Evolutionary conservation across 768 basidiomycete species (phyloP).

Genomic region (Lentinula edodes): DNA sequence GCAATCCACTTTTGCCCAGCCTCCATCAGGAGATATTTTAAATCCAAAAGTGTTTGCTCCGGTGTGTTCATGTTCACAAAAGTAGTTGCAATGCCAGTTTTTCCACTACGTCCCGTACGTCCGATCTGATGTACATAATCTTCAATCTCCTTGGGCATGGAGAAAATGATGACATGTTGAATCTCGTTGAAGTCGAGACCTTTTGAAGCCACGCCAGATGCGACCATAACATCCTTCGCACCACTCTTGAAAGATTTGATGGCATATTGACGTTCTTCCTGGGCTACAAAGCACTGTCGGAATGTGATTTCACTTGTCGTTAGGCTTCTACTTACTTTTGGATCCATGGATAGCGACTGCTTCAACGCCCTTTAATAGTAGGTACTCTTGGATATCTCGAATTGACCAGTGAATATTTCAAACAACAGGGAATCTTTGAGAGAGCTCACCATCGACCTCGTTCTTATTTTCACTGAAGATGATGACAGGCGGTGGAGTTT

Average conservation of each 20-base stretch:
- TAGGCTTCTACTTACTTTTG: slow-evolving; percentile 58
- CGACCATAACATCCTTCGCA: slow-evolving; percentile 99
- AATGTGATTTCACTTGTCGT: not conserved
- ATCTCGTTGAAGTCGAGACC: slow-evolving; percentile 99
- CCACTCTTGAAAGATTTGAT: slow-evolving; percentile 98
- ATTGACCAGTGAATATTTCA: not conserved
- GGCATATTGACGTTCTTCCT: slow-evolving; percentile 98
- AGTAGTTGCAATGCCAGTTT: slow-evolving; percentile 97
- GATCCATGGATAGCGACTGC: slow-evolving; percentile 98
- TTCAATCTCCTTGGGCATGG: slow-evolving; percentile 99
- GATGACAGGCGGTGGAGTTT: slow-evolving; percentile 97
- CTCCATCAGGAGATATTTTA: slow-evolving; percentile 95
- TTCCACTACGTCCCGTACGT: slow-evolving; percentile 94
- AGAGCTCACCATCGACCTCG: slow-evolving; percentile 84
- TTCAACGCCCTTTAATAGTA: slow-evolving; percentile 94
- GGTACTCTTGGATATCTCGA: slow-evolving; percentile 95
- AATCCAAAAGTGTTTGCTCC: slow-evolving; percentile 92
- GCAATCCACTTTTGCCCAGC: slow-evolving; percentile 88
- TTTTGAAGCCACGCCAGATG: slow-evolving; percentile 95
- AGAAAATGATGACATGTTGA: slow-evolving; percentile 98
- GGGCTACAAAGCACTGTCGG: slow-evolving; percentile 44
- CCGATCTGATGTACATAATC: slow-evolving; percentile 99
- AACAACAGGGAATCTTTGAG: not conserved
- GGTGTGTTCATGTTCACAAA: slow-evolving; percentile 98
- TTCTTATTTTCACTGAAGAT: slow-evolving; percentile 99